Percentiles rank a stretch among this genome's conserved stretches.
Conservation (phyloP, 768 basidiomycete species). For the Amanita muscaria region DNA sequence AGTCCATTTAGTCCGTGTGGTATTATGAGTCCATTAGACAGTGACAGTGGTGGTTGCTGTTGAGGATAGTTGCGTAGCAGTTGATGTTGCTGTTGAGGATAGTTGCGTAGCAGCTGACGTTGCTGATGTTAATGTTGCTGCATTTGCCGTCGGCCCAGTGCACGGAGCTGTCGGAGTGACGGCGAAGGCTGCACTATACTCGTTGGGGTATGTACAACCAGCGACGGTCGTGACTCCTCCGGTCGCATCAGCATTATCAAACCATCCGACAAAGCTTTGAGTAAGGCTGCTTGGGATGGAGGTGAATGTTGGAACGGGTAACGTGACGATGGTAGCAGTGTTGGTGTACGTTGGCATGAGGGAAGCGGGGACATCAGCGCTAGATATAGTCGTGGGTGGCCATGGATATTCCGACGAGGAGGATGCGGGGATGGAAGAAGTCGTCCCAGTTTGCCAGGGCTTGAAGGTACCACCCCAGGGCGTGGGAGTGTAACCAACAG, state of each 20-base stretch:
- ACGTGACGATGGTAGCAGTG: constrained; percentile 46
- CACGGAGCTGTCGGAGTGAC: constrained; percentile 20
- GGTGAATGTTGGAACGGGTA: constrained; percentile 26
- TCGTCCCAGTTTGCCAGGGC: constrained; percentile 52
- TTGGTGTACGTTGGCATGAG: constrained; percentile 49
- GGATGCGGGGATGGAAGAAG: constrained; percentile 36
- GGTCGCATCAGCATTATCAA: constrained; percentile 29
- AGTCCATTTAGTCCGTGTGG: too few relatives aligned
- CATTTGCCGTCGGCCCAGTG: constrained; percentile 12
- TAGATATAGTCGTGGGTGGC: constrained; percentile 47
- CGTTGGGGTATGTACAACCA: constrained; percentile 41
- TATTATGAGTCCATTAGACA: not conserved
- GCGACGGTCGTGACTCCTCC: constrained; percentile 28
- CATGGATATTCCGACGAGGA: constrained; percentile 32
- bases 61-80: not conserved
- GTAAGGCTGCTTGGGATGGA: constrained; percentile 27
- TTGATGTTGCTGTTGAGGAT: not conserved
- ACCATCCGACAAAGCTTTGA: constrained; percentile 37
- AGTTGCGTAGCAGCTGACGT: not conserved
- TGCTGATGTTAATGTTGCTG: not conserved
- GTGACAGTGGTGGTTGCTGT: not conserved
- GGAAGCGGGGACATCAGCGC: constrained; percentile 29
- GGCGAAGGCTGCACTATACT: constrained; percentile 16
- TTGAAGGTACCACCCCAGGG: constrained; percentile 33
- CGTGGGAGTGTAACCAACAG: constrained; percentile 31